These are phyloP conservation scores for Nannochloropsis salina DNA, from an alignment of 108 stramenopile species.

Conservation along the genomic window DNA sequence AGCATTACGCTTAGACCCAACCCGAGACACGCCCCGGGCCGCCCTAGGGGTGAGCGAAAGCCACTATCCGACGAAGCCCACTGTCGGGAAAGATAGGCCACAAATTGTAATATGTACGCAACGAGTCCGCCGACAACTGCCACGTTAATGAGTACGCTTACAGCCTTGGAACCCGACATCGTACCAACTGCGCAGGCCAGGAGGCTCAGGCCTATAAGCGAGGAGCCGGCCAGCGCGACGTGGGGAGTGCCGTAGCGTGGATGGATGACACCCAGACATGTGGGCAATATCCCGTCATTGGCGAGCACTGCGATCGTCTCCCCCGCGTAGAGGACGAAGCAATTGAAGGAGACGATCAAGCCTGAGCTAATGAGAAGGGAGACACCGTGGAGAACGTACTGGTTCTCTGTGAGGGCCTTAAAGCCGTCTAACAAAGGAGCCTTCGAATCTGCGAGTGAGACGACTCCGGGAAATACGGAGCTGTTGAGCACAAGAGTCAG, in stretches of 20 bases:
- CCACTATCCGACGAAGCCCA: background rate
- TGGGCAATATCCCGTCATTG: background rate
- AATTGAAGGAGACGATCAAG: background rate
- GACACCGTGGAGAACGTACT: background rate
- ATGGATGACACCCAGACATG: background rate
- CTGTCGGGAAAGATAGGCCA: background rate
- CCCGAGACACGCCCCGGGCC: background rate
- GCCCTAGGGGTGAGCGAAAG: background rate
- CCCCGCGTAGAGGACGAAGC: constrained; percentile 6
- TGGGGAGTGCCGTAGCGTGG: constrained; percentile 15
- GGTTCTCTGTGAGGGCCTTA: constrained; percentile 1
- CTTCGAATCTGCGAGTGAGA: background rate
- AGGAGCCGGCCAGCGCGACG: background rate
- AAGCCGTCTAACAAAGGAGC: background rate
- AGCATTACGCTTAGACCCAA: constrained; percentile 12
- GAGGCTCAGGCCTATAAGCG: background rate
- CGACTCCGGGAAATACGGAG: background rate
- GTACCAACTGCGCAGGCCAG: background rate
- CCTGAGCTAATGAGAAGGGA: background rate
- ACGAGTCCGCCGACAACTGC: background rate
- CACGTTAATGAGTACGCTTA: background rate
- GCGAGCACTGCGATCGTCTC: background rate
- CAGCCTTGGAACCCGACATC: background rate
- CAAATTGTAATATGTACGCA: constrained; percentile 12
- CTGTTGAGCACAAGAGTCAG: background rate